These are phyloP conservation scores for Petunia secreta DNA, from an alignment of 257 asterid species.

Conservation along the genomic window DNA sequence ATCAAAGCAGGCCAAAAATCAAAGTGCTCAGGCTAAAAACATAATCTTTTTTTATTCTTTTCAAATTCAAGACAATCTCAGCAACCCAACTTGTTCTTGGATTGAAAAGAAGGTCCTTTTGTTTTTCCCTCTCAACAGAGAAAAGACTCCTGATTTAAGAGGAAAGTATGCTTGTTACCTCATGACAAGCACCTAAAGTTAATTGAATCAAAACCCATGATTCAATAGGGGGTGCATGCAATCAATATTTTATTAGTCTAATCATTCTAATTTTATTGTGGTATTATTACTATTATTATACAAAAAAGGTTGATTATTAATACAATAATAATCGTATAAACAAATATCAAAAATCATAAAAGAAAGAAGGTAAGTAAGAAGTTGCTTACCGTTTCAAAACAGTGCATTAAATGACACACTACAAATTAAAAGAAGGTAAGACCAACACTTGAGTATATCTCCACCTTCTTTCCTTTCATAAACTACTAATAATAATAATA, in stretches of 20 bases:
- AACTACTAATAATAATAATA: conserved; percentile 27
- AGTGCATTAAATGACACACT: conserved; percentile 39
- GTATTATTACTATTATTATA: not conserved
- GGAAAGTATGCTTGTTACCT: too few relatives aligned
- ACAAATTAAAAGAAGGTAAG: conserved; percentile 31
- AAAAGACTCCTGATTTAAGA: not conserved
- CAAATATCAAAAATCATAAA: conserved; percentile 21
- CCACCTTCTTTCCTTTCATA: not conserved
- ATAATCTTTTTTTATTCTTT: not conserved
- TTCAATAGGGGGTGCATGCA: conserved; percentile 17
- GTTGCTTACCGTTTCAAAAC: conserved; percentile 72
- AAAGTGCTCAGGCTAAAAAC: not conserved
- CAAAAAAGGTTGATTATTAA: conserved; percentile 21
- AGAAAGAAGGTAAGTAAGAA: conserved; percentile 30
- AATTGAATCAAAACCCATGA: conserved; percentile 7
- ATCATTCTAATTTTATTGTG: conserved; percentile 23
- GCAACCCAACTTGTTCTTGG: conserved; percentile 13
- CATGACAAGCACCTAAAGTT: not conserved
- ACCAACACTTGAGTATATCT: not conserved
- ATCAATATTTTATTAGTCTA: conserved; percentile 6
- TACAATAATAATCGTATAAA: conserved; percentile 23
- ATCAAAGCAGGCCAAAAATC: conserved; percentile 20
- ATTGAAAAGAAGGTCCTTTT: not conserved
- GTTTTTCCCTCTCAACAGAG: not conserved
- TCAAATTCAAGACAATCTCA: conserved; percentile 10